Conservation (phyloP, 495 filamentous ascomycete species). For the Parachaetomium inaequale region DNA sequence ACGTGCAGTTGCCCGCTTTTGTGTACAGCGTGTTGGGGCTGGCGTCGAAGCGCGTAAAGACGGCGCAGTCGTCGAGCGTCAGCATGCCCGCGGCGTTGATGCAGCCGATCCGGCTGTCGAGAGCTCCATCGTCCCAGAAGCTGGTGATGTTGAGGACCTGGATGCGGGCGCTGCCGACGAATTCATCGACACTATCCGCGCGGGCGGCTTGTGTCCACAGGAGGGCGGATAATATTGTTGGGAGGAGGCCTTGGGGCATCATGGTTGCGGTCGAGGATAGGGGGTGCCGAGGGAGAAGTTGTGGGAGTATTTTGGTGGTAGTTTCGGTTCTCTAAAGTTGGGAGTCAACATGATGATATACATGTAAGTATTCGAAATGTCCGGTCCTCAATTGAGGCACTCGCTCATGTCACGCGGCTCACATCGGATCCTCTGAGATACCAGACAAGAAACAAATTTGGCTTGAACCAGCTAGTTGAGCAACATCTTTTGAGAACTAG, state of each 20-base stretch:
- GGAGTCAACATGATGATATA: too few relatives aligned
- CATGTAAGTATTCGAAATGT: too few relatives aligned
- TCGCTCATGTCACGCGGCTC: too few relatives aligned
- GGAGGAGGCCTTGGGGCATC: background rate
- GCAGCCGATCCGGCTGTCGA: slow-evolving; percentile 32
- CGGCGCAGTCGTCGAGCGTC: slow-evolving; percentile 30
- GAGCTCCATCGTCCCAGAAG: slow-evolving; percentile 1
- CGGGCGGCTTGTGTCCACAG: background rate
- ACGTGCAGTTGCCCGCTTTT: slow-evolving; percentile 31
- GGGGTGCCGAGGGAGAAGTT: background rate
- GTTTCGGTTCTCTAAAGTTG: too few relatives aligned
- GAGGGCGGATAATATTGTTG: background rate
- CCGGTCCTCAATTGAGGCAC: too few relatives aligned
- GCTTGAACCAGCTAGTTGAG: too few relatives aligned
- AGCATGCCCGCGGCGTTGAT: slow-evolving; percentile 29
- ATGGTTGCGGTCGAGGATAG: background rate
- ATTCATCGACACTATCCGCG: slow-evolving; percentile 9
- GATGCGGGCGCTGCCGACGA: slow-evolving; percentile 32
- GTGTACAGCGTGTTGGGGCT: slow-evolving; percentile 31
- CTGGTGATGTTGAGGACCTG: slow-evolving; percentile 30
- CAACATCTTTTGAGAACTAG: too few relatives aligned
- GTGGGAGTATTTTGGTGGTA: too few relatives aligned
- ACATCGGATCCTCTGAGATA: too few relatives aligned
- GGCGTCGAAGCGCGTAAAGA: slow-evolving; percentile 25
- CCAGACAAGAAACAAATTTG: too few relatives aligned